Conservation (phyloP, 352 stramenopile species). For the Blastocystis sp. region DNA sequence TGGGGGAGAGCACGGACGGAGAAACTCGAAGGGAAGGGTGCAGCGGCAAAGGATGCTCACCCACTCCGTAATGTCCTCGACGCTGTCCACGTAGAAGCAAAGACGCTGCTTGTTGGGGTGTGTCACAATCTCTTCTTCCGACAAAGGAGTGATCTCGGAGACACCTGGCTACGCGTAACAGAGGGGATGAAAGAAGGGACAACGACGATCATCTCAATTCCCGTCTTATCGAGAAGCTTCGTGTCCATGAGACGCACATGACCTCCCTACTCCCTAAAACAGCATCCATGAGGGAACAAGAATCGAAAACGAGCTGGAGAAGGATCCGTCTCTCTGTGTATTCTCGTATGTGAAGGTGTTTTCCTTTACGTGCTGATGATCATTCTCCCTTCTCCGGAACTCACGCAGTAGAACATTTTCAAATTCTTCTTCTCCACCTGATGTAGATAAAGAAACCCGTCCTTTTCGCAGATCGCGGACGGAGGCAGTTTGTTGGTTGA, state of each 20-base stretch:
- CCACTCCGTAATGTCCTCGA: constrained; percentile 13
- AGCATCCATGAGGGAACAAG: neutral
- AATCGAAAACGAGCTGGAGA: neutral
- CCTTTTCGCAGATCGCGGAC: constrained; percentile 50
- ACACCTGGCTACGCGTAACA: neutral
- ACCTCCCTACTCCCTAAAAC: constrained; percentile 44
- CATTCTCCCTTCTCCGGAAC: neutral
- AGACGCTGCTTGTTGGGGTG: neutral
- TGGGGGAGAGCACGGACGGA: neutral
- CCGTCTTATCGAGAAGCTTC: constrained; percentile 25
- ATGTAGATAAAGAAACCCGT: constrained; percentile 55
- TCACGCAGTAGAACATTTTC: constrained; percentile 61
- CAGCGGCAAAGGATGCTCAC: constrained; percentile 51
- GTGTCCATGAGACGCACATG: constrained; percentile 30
- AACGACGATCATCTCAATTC: constrained; percentile 45
- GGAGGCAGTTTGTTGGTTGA: neutral
- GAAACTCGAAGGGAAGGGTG: constrained; percentile 42
- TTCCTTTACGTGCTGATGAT: constrained; percentile 7
- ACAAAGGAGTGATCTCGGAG: constrained; percentile 9
- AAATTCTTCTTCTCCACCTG: constrained; percentile 54
- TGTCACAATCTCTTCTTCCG: neutral
- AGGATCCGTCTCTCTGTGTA: constrained; percentile 15
- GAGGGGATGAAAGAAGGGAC: neutral
- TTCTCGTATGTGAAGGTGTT: constrained; percentile 35
- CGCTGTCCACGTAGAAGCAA: constrained; percentile 35